These are phyloP conservation scores for Penicillium paxilli DNA, from an alignment of 495 filamentous ascomycete species.

Conservation along the genomic window DNA sequence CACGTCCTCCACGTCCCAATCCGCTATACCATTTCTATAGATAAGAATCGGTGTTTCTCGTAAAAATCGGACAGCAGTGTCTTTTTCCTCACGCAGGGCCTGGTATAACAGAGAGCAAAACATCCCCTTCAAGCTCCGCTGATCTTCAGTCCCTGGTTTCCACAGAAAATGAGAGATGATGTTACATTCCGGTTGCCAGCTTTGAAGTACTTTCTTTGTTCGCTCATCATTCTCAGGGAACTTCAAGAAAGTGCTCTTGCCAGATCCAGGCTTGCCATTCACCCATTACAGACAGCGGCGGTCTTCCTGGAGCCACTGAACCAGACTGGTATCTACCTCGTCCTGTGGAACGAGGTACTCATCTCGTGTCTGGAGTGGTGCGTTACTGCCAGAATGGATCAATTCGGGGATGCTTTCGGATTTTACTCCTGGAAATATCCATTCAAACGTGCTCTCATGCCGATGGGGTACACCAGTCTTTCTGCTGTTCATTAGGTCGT, in stretches of 20 bases:
- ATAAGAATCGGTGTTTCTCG: background rate
- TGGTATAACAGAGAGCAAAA: constrained; percentile 1
- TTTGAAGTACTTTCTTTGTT: background rate
- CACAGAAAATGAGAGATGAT: constrained; percentile 1
- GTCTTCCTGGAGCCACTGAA: background rate
- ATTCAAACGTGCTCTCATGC: too few relatives aligned
- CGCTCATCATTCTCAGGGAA: background rate
- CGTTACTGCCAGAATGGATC: too few relatives aligned
- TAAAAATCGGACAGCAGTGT: background rate
- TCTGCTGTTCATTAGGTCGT: too few relatives aligned
- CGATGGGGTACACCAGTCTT: too few relatives aligned
- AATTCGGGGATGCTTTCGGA: too few relatives aligned
- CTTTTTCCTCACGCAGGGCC: background rate
- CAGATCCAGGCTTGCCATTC: constrained; percentile 1
- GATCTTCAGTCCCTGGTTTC: background rate
- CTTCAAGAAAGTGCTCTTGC: constrained; percentile 3
- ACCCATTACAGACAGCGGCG: constrained; percentile 1
- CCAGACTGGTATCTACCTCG: too few relatives aligned
- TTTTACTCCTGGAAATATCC: too few relatives aligned
- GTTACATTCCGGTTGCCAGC: background rate
- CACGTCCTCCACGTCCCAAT: background rate
- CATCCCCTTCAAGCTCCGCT: background rate
- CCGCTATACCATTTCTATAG: background rate
- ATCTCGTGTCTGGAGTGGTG: too few relatives aligned
- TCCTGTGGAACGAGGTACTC: too few relatives aligned